A percentile compares a stretch with the other conserved stretches of the same genome.
Evolutionary conservation across 1,284 basidiomycete species (phyloP).

Genomic region (Leccinum fallax): DNA sequence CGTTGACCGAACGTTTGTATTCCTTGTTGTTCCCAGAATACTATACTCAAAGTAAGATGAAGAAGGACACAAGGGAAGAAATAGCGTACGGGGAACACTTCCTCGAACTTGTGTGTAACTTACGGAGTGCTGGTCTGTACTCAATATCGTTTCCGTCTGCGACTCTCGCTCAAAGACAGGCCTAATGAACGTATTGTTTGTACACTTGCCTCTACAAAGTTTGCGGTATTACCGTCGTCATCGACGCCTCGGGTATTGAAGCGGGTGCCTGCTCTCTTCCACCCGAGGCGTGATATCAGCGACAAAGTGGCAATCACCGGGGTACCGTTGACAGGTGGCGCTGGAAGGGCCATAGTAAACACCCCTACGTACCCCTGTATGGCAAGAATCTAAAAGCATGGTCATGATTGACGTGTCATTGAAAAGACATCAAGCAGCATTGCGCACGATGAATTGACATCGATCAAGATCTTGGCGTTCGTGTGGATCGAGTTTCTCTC

Average conservation of each 20-base stretch:
- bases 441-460: constrained; percentile 79
- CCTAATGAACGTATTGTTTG: constrained; percentile 1
- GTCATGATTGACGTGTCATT: constrained; percentile 17
- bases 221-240: constrained; percentile 96
- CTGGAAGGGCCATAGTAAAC: constrained; percentile 69
- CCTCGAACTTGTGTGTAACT: constrained; percentile 95
- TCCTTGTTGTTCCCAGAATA: constrained; percentile 99
- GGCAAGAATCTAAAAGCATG: constrained; percentile 63
- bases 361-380: constrained; percentile 92
- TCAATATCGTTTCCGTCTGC: constrained; percentile 90
- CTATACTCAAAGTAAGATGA: constrained; percentile 41
- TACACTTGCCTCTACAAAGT: constrained; percentile 86
- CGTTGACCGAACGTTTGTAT: constrained; percentile 87
- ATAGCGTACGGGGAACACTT: constrained; percentile 82
- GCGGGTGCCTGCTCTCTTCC: constrained; percentile 95
- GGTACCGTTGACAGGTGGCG: constrained; percentile 69
- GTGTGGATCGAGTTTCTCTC: constrained; percentile 67
- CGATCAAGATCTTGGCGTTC: constrained; percentile 74
- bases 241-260: constrained; percentile 98
- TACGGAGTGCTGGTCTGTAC: constrained; percentile 80
- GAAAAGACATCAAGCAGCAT: constrained; percentile 32
- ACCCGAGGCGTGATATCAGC: constrained; percentile 86
- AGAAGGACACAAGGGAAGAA: constrained; percentile 16
- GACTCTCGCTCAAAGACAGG: constrained; percentile 13
- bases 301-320: constrained; percentile 72